Percentiles rank a stretch among this genome's conserved stretches.
These are phyloP conservation scores for Hypericum androsaemum DNA, from an alignment of 345 rosid species.

Conservation along the genomic window DNA sequence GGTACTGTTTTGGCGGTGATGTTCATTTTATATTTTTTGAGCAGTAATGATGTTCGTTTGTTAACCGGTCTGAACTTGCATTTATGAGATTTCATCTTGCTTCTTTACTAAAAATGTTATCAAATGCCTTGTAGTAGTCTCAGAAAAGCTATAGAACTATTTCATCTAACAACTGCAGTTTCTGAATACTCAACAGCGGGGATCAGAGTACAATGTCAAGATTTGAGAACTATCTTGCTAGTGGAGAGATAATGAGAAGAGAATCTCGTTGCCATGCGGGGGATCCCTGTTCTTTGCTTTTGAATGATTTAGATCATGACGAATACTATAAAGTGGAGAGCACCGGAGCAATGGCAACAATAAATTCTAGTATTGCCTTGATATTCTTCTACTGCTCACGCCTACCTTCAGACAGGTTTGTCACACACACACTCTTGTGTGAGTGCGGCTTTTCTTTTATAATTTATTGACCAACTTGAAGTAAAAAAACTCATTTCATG, in stretches of 20 bases:
- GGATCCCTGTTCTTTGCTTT: conserved; percentile 44
- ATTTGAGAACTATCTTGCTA: conserved; percentile 41
- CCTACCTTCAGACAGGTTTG: conserved; percentile 84
- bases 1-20: conserved; percentile 20
- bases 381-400: conserved; percentile 73
- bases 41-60: no score
- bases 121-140: no score
- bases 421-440: conserved; percentile 10
- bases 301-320: conserved; percentile 21
- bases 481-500: neutral
- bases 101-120: no score
- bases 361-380: conserved; percentile 52
- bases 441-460: neutral
- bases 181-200: conserved; percentile 29
- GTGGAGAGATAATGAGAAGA: conserved; percentile 67
- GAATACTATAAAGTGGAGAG: conserved; percentile 39
- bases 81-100: no score
- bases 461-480: neutral
- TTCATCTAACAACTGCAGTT: neutral
- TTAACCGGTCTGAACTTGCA: no score
- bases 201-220: conserved; percentile 43
- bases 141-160: no score
- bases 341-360: conserved; percentile 54
- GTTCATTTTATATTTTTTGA: conserved; percentile 2
- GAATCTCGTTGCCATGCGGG: conserved; percentile 52